These are phyloP conservation scores for Thalassiosira delicatula DNA, from an alignment of 352 stramenopile species.

Conservation along the genomic window DNA sequence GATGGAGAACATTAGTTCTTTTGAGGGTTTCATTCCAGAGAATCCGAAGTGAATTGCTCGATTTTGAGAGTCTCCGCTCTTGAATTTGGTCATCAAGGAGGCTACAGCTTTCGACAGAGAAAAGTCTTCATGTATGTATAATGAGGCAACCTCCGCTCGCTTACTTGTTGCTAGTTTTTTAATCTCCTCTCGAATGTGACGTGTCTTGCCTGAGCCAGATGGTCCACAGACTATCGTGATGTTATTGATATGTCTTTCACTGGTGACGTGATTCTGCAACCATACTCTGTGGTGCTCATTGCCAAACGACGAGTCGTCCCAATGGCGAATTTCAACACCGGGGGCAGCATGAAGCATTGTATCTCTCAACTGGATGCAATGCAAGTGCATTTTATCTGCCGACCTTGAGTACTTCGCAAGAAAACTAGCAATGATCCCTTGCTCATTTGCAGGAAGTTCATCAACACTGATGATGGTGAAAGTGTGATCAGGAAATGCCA, in stretches of 20 bases:
- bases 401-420: conserved; percentile 38
- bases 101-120: conserved; percentile 37
- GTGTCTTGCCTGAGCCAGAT: conserved; percentile 54
- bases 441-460: conserved; percentile 26
- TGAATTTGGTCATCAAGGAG: conserved; percentile 38
- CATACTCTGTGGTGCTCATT: not conserved
- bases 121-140: conserved; percentile 62
- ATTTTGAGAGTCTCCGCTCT: not conserved
- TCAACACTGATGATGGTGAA: conserved; percentile 49
- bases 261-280: conserved; percentile 23
- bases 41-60: conserved; percentile 48
- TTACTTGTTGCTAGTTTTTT: conserved; percentile 19
- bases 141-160: conserved; percentile 14
- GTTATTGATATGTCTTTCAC: conserved; percentile 23
- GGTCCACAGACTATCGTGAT: conserved; percentile 35
- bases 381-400: conserved; percentile 41
- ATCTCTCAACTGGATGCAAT: conserved; percentile 48
- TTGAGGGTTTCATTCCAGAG: conserved; percentile 12
- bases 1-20: conserved; percentile 35
- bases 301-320: conserved; percentile 41
- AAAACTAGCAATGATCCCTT: conserved; percentile 58
- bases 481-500: conserved; percentile 49
- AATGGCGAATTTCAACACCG: conserved; percentile 39
- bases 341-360: conserved; percentile 51
- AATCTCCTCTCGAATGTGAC: conserved; percentile 42